phyloP scores from a whole-genome alignment of 495 filamentous ascomycete species.

The Penicillium soppii region DNA sequence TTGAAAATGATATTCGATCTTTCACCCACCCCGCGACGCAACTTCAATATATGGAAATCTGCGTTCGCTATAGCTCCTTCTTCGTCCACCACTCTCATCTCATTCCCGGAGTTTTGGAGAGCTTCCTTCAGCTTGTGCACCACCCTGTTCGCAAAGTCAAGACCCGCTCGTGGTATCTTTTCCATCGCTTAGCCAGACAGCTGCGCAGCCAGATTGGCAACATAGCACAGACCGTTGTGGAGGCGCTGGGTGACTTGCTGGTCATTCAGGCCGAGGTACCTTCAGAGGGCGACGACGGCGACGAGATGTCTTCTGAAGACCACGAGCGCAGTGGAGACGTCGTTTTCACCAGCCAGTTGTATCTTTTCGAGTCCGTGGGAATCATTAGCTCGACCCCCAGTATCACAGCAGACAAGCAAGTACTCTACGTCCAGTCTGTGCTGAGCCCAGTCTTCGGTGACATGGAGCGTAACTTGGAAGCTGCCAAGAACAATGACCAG shows the following conservation, averaged over 20 bases:
- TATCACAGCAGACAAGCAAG: conserved; percentile 77
- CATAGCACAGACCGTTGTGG: conserved; percentile 83
- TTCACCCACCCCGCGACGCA: conserved; percentile 90
- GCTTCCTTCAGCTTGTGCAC: conserved; percentile 86
- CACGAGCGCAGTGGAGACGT: conserved; percentile 84
- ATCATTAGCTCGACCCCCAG: conserved; percentile 77
- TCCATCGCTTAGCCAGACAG: conserved; percentile 89
- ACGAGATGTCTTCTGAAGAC: conserved; percentile 92
- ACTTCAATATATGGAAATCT: conserved; percentile 97
- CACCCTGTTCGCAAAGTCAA: conserved; percentile 81
- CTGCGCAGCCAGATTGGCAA: conserved; percentile 79
- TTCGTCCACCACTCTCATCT: conserved; percentile 77
- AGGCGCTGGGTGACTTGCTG: conserved; percentile 84
- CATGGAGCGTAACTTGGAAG: conserved; percentile 71
- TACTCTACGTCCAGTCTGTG: conserved; percentile 77
- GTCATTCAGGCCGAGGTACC: conserved; percentile 87
- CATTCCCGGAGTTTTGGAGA: conserved; percentile 84
- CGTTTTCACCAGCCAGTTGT: conserved; percentile 85
- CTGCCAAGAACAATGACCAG: conserved; percentile 76
- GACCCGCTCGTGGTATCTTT: conserved; percentile 93
- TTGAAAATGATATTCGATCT: conserved; percentile 81
- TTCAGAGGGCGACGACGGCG: conserved; percentile 68
- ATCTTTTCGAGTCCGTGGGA: conserved; percentile 91
- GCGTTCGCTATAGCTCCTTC: conserved; percentile 88
- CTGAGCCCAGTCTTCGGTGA: conserved; percentile 83